Percentiles rank a stretch among this genome's conserved stretches.
phyloP scores from a whole-genome alignment of 257 asterid genomes.

The Solanum clarkiae region DNA sequence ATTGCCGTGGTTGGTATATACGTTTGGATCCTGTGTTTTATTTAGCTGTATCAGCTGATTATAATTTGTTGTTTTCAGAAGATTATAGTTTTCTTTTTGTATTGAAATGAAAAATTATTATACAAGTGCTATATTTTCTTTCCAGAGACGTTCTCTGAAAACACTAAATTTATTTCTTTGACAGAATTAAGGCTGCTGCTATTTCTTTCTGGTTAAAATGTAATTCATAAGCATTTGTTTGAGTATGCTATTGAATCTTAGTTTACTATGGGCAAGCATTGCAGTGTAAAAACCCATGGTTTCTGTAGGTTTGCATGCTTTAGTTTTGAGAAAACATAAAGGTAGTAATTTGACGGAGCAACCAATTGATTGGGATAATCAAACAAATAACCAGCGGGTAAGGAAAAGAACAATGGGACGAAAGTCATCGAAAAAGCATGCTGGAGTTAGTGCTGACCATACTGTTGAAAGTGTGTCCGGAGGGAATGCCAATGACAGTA shows the following conservation, averaged over 20 bases:
- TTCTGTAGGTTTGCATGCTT: constrained; percentile 45
- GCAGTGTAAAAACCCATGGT: constrained; percentile 21
- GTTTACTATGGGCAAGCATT: neutral
- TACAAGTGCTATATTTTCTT: neutral
- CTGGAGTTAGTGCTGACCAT: constrained; percentile 22
- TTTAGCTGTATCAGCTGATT: neutral
- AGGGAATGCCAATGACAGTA: neutral
- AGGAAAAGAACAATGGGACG: constrained; percentile 46
- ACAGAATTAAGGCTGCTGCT: neutral
- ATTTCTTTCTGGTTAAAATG: neutral
- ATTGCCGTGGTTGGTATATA: neutral
- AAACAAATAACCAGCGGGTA: constrained; percentile 12
- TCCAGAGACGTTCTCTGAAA: neutral
- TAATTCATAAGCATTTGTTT: neutral
- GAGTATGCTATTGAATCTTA: neutral
- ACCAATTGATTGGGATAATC: constrained; percentile 22
- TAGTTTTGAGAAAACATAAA: constrained; percentile 26
- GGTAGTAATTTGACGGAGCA: constrained; percentile 11
- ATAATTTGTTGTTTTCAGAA: neutral
- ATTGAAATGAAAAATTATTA: neutral
- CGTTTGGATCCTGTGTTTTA: neutral
- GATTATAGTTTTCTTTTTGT: neutral
- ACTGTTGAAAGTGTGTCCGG: constrained; percentile 19
- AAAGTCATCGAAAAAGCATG: constrained; percentile 26
- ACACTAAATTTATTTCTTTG: neutral